Conservation (phyloP, 2,329 filamentous ascomycete species). For the Periconia sp. region DNA sequence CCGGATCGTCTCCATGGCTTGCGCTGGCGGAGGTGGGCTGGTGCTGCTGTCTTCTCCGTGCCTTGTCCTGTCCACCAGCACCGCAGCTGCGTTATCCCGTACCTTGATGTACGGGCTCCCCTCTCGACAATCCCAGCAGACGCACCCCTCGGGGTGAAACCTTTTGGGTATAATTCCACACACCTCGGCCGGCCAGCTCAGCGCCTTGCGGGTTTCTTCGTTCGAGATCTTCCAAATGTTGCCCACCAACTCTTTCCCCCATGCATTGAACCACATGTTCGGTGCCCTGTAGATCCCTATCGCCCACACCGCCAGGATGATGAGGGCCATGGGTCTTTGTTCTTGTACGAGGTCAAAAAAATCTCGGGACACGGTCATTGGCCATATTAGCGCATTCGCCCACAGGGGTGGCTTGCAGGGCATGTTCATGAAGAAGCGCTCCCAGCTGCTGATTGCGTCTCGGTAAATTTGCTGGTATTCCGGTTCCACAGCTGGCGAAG, state of each 20-base stretch:
- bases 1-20: not conserved
- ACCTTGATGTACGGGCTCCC: constrained; percentile 5
- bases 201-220: constrained; percentile 9
- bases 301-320: constrained; percentile 23
- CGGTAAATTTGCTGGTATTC: constrained; percentile 12
- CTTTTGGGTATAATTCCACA: constrained; percentile 11
- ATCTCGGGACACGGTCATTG: constrained; percentile 12
- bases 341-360: constrained; percentile 17
- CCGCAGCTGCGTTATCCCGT: constrained; percentile 9
- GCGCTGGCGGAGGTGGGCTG: not conserved
- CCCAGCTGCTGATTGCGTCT: constrained; percentile 15
- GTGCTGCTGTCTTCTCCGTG: not conserved
- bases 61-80: constrained; percentile 9
- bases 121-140: constrained; percentile 13
- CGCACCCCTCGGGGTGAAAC: constrained; percentile 7
- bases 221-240: constrained; percentile 15
- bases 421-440: constrained; percentile 15
- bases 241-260: constrained; percentile 16
- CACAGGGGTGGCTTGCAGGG: constrained; percentile 16
- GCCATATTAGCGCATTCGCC: constrained; percentile 20
- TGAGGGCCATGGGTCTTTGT: constrained; percentile 15
- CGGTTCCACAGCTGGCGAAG: constrained; percentile 5
- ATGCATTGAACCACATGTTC: constrained; percentile 21
- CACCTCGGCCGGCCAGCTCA: constrained; percentile 14
- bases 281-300: constrained; percentile 20